These are phyloP conservation scores for Kodamaea sagamina DNA, from an alignment of 805 yeast species.

Conservation along the genomic window DNA sequence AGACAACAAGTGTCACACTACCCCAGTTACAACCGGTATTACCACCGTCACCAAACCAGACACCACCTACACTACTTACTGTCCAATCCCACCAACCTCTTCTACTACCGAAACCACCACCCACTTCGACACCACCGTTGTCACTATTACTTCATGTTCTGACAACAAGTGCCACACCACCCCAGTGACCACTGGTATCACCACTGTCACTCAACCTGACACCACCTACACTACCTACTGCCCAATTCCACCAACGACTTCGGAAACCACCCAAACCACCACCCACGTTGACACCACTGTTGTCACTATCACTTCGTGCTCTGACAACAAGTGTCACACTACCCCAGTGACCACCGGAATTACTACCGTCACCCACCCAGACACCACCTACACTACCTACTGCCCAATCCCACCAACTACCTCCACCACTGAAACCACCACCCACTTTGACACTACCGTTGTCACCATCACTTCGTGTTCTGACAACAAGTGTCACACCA, in stretches of 20 bases:
- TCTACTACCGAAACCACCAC: conserved; percentile 14
- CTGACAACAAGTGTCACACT: conserved; percentile 26
- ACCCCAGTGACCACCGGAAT: conserved; percentile 27
- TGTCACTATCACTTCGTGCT: conserved; percentile 31
- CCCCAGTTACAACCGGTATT: conserved; percentile 26
- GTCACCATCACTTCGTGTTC: conserved; percentile 40
- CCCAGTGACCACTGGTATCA: conserved; percentile 36
- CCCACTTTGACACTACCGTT: conserved; percentile 25
- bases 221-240: conserved; percentile 45
- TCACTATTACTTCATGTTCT: conserved; percentile 23
- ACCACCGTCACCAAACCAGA: conserved; percentile 22
- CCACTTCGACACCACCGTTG: conserved; percentile 22
- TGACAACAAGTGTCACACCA: conserved; percentile 28
- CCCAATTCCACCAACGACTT: conserved; percentile 16
- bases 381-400: conserved; percentile 27
- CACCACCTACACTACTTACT: conserved; percentile 26
- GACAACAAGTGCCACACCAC: conserved; percentile 25
- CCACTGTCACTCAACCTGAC: conserved; percentile 34
- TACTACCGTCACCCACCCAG: conserved; percentile 23
- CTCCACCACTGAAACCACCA: conserved; percentile 23
- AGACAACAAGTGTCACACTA: conserved; percentile 24
- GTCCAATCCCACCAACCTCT: conserved; percentile 22
- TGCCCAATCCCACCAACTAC: conserved; percentile 20
- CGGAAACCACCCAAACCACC: conserved; percentile 16
- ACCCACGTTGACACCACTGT: conserved; percentile 22